Evolutionary conservation across 1,284 basidiomycete genomes (phyloP).

Genomic region (Microbotryum silenes-acaulis): DNA sequence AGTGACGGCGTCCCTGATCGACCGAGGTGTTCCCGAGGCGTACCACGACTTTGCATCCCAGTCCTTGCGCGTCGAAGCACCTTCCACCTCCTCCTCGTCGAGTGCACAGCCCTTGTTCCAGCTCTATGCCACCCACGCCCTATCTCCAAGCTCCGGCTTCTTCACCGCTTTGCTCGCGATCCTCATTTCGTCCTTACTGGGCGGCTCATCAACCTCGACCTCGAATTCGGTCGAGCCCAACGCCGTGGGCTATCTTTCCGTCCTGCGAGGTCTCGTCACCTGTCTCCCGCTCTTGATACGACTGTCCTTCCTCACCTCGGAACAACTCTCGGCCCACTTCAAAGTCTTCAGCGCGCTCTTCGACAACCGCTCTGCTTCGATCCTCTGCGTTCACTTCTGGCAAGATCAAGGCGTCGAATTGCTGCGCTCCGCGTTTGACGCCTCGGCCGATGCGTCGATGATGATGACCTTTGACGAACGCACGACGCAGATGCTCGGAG

Average conservation of each 20-base stretch:
- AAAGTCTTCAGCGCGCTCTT: conserved; percentile 73
- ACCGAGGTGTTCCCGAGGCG: conserved; percentile 28
- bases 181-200: conserved; percentile 38
- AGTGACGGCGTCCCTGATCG: conserved; percentile 37
- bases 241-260: conserved; percentile 68
- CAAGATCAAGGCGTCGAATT: conserved; percentile 42
- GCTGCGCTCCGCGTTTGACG: conserved; percentile 62
- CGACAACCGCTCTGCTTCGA: conserved; percentile 61
- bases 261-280: conserved; percentile 60
- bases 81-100: conserved; percentile 7
- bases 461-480: conserved; percentile 6
- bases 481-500: conserved; percentile 41
- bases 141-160: conserved; percentile 37
- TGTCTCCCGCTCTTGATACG: conserved; percentile 55
- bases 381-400: conserved; percentile 60
- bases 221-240: conserved; percentile 68
- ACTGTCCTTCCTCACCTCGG: conserved; percentile 61
- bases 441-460: conserved; percentile 41
- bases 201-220: conserved; percentile 40
- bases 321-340: conserved; percentile 65
- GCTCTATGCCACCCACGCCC: conserved; percentile 39
- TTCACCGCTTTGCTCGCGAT: conserved; percentile 36
- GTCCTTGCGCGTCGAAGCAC: conserved; percentile 24
- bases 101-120: conserved; percentile 38
- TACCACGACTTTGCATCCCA: conserved; percentile 30